Evolutionary conservation across 2,329 filamentous ascomycete genomes (phyloP).

Genomic region (Botrytis hyacinthi): DNA sequence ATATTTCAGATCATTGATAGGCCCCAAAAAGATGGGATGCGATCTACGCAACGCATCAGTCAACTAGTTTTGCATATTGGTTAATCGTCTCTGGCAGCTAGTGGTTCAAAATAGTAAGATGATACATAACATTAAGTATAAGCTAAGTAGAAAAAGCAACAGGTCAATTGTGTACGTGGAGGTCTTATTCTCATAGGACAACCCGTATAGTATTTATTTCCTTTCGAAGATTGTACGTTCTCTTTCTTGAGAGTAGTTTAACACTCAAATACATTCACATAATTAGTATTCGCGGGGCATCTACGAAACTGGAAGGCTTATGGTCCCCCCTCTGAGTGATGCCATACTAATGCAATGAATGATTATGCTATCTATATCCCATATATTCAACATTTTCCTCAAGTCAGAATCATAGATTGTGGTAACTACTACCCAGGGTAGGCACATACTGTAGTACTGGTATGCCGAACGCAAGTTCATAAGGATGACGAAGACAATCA

Average conservation of each 20-base stretch:
- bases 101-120: neutral
- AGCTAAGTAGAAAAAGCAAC: neutral
- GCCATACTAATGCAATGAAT: neutral
- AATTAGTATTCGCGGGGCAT: neutral
- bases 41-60: neutral
- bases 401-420: neutral
- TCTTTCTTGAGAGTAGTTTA: neutral
- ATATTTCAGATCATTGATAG: neutral
- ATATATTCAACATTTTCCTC: too few species aligned
- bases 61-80: neutral
- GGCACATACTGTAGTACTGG: too few species aligned
- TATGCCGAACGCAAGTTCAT: neutral
- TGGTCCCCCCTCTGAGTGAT: neutral
- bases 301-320: neutral
- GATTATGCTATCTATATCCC: neutral
- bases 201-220: too few species aligned
- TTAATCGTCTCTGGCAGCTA: neutral
- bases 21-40: neutral
- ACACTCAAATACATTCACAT: neutral
- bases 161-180: neutral
- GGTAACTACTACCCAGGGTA: too few species aligned
- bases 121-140: neutral
- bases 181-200: neutral
- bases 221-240: neutral
- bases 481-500: too few species aligned